Percentiles rank a stretch among this genome's conserved stretches.
These are phyloP conservation scores for Termitomyces sp. DNA, from an alignment of 768 basidiomycete genomes.

Conservation along the genomic window DNA sequence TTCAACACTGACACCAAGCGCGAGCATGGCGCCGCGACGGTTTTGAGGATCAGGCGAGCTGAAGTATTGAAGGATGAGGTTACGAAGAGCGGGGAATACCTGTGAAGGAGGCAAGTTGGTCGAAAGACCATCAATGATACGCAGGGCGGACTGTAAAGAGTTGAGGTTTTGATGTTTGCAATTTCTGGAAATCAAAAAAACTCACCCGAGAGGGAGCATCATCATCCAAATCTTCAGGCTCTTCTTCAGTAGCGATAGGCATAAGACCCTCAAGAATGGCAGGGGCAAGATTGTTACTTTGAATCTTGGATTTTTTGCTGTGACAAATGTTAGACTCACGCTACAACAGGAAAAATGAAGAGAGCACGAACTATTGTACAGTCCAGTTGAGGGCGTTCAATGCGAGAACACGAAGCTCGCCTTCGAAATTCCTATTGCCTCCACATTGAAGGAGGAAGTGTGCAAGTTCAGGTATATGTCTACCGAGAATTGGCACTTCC, in stretches of 20 bases:
- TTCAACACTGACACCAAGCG: slow-evolving; percentile 93
- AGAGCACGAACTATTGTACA: slow-evolving; percentile 77
- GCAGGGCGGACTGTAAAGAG: slow-evolving; percentile 73
- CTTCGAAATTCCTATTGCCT: slow-evolving; percentile 69
- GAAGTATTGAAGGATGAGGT: slow-evolving; percentile 83
- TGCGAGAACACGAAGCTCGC: slow-evolving; percentile 82
- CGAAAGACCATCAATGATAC: slow-evolving; percentile 89
- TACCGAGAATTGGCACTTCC: slow-evolving; percentile 93
- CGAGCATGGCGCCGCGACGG: slow-evolving; percentile 92
- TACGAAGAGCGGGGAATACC: slow-evolving; percentile 90
- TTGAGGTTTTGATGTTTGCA: neutral
- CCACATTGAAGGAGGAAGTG: slow-evolving; percentile 86
- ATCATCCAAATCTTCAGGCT: slow-evolving; percentile 92
- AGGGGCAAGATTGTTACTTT: slow-evolving; percentile 77
- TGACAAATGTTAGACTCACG: slow-evolving; percentile 11
- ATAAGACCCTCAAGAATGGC: slow-evolving; percentile 89
- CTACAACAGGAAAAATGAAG: neutral
- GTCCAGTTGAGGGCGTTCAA: slow-evolving; percentile 97
- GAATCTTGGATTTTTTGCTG: slow-evolving; percentile 96
- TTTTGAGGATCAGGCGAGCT: slow-evolving; percentile 70
- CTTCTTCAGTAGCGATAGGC: slow-evolving; percentile 91
- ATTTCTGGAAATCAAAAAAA: slow-evolving; percentile 1
- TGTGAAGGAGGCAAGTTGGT: slow-evolving; percentile 91
- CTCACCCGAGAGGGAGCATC: slow-evolving; percentile 88
- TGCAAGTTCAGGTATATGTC: slow-evolving; percentile 83